Evolutionary conservation across 2,329 filamentous ascomycete species (phyloP).

Genomic region (Rhynchosporium agropyri): DNA sequence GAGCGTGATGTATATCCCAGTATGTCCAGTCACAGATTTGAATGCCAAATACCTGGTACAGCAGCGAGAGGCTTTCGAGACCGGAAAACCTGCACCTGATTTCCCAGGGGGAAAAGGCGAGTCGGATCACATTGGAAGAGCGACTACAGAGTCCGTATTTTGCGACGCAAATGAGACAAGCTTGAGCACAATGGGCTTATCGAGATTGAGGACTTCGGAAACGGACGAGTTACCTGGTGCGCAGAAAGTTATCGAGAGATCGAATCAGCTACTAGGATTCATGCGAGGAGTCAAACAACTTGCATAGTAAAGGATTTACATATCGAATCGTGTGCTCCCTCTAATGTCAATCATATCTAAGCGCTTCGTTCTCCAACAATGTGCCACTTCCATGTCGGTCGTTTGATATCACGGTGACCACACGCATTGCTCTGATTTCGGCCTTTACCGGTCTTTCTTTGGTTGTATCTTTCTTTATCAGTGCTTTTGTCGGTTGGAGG

Average conservation of each 20-base stretch:
- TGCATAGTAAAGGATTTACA: neutral
- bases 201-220: constrained; percentile 35
- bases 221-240: constrained; percentile 14
- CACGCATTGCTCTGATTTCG: constrained; percentile 18
- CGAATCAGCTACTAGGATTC: constrained; percentile 21
- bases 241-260: constrained; percentile 14
- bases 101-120: constrained; percentile 75
- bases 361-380: constrained; percentile 12
- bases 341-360: neutral
- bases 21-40: constrained; percentile 75
- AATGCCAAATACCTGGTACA: constrained; percentile 72
- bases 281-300: neutral
- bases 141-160: constrained; percentile 34
- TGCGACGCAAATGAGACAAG: constrained; percentile 53
- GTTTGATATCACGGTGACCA: constrained; percentile 19
- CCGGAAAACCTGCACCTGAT: constrained; percentile 68
- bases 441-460: constrained; percentile 13
- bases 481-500: constrained; percentile 15
- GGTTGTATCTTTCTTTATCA: constrained; percentile 12
- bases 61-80: constrained; percentile 71
- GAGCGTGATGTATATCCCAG: constrained; percentile 86
- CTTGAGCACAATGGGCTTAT: constrained; percentile 60
- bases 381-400: constrained; percentile 16
- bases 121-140: constrained; percentile 53
- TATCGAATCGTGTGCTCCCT: neutral